A percentile compares a stretch with the other conserved stretches of the same genome.
These are phyloP conservation scores for Rosa hybrid DNA, from an alignment of 331 rosid species.

Conservation along the genomic window DNA sequence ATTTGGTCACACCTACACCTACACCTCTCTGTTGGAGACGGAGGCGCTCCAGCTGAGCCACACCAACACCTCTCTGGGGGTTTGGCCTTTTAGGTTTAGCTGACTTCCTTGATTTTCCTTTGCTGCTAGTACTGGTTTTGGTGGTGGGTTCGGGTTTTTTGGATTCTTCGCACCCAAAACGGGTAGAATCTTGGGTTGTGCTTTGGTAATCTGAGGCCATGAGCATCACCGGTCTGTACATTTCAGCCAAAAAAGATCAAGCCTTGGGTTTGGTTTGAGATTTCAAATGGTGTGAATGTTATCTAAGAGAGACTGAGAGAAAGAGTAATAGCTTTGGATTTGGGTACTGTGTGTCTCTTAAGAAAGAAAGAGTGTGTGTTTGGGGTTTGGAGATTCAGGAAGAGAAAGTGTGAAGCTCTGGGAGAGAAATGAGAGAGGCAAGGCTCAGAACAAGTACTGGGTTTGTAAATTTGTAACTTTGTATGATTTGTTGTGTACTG, in stretches of 20 bases:
- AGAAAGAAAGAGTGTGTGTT: slow-evolving; percentile 17
- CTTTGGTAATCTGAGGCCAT: slow-evolving; percentile 43
- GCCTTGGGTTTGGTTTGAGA: background rate
- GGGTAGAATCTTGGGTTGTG: background rate
- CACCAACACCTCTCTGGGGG: slow-evolving; percentile 82
- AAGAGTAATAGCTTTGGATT: background rate
- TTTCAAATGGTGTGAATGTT: background rate
- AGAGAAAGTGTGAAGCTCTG: background rate
- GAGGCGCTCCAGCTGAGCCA: slow-evolving; percentile 62
- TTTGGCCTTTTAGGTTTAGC: slow-evolving; percentile 37
- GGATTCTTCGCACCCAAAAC: slow-evolving; percentile 18
- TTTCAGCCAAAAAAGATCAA: slow-evolving; percentile 12
- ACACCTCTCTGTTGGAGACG: slow-evolving; percentile 43
- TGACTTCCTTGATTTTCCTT: slow-evolving; percentile 25
- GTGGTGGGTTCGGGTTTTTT: slow-evolving; percentile 26
- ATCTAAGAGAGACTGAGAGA: slow-evolving; percentile 26
- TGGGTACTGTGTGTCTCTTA: background rate
- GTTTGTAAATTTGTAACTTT: background rate
- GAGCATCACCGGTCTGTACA: slow-evolving; percentile 39
- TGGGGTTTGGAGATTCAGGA: background rate
- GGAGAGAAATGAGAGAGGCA: slow-evolving; percentile 26
- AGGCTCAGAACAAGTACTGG: background rate
- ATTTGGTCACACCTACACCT: slow-evolving; percentile 26
- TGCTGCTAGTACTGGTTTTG: slow-evolving; percentile 16
- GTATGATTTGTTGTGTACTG: slow-evolving; percentile 16